These are phyloP conservation scores for Tolypocladium tropicale DNA, from an alignment of 2,329 filamentous ascomycete genomes.

Conservation along the genomic window DNA sequence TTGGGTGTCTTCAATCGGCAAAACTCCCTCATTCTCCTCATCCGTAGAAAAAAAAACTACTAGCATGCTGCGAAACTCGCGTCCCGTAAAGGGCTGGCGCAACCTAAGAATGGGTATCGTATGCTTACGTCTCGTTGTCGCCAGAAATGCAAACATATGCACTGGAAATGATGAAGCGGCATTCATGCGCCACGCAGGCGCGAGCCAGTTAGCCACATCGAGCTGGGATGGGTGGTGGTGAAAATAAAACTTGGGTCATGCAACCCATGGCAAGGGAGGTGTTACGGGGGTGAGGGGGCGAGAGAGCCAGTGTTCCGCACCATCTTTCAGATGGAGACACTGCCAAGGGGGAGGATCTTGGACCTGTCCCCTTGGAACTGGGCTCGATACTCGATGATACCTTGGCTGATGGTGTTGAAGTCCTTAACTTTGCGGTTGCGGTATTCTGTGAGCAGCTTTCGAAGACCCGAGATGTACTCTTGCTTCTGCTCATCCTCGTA, in stretches of 20 bases:
- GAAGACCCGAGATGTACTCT: conserved; percentile 53
- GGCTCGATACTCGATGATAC: conserved; percentile 57
- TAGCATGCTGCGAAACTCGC: neutral
- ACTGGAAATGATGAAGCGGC: neutral
- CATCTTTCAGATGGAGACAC: conserved; percentile 25
- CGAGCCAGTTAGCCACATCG: neutral
- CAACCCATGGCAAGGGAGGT: neutral
- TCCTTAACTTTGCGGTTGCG: conserved; percentile 51
- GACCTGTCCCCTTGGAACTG: conserved; percentile 54
- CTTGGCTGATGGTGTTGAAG: conserved; percentile 55
- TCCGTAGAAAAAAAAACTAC: neutral
- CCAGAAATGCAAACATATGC: neutral
- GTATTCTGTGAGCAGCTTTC: conserved; percentile 48
- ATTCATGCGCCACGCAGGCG: neutral
- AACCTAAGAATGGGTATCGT: conserved; percentile 2
- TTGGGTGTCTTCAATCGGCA: neutral
- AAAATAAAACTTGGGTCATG: neutral
- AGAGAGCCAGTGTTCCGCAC: neutral
- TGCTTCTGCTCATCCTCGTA: conserved; percentile 51
- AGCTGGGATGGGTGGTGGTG: neutral
- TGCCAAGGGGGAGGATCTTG: conserved; percentile 50
- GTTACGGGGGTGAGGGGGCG: neutral
- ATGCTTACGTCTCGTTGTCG: conserved; percentile 1
- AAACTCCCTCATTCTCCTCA: neutral
- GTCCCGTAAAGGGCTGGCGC: neutral